Conservation (phyloP, 2,329 filamentous ascomycete genomes). For the Nemania diffusa region DNA sequence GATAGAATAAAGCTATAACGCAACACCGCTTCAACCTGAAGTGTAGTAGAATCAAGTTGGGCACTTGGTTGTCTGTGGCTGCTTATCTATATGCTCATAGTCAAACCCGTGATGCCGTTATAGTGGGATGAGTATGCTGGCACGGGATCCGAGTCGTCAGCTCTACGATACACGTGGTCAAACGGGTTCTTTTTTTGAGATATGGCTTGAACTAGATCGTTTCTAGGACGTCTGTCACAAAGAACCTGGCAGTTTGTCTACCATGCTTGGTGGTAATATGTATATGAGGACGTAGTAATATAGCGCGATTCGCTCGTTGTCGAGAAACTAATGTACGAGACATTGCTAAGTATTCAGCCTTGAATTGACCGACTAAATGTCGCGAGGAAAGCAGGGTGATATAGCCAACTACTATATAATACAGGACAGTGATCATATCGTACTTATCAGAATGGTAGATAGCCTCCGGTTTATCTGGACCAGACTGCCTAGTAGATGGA, state of each 20-base stretch:
- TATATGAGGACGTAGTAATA: neutral
- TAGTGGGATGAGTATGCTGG: neutral
- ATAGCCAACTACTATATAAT: neutral
- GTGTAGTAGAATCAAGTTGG: neutral
- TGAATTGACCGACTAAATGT: neutral
- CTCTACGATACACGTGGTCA: neutral
- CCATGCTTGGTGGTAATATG: neutral
- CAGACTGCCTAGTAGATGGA: neutral
- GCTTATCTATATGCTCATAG: neutral
- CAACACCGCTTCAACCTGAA: neutral
- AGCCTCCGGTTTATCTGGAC: neutral
- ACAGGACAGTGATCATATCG: neutral
- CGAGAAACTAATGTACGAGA: neutral
- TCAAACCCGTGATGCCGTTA: neutral
- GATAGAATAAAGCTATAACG: neutral
- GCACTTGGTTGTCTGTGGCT: neutral
- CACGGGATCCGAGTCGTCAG: neutral
- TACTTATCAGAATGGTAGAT: neutral
- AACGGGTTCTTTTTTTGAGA: neutral
- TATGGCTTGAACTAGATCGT: neutral
- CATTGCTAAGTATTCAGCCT: neutral
- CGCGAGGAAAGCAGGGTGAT: neutral
- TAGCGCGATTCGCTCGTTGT: neutral
- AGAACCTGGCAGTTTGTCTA: neutral
- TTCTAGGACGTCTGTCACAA: neutral